These are phyloP conservation scores for Candida sp. DNA, from an alignment of 1,139 yeast species.

Conservation along the genomic window DNA sequence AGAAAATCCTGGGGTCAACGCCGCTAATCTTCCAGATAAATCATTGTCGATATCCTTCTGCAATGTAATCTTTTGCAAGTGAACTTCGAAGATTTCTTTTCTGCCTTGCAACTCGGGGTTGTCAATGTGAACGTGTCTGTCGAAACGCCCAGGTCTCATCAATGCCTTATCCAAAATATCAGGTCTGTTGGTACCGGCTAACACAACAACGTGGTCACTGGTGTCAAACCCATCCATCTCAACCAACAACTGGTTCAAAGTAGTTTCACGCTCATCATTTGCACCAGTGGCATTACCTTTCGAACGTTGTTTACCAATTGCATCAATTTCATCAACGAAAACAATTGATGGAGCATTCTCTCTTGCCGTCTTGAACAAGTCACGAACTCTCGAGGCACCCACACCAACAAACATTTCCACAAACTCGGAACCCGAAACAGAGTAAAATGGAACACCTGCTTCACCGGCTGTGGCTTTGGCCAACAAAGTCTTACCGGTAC, in stretches of 20 bases:
- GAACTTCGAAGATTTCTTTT: slow-evolving; percentile 89
- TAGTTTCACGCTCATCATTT: slow-evolving; percentile 96
- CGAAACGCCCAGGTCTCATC: slow-evolving; percentile 97
- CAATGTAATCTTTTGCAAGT: slow-evolving; percentile 69
- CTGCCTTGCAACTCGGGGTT: slow-evolving; percentile 94
- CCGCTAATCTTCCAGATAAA: slow-evolving; percentile 87
- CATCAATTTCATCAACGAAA: slow-evolving; percentile 97
- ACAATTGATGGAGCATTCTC: slow-evolving; percentile 93
- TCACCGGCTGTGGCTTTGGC: slow-evolving; percentile 99
- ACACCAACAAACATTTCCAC: slow-evolving; percentile 99
- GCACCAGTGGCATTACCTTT: slow-evolving; percentile 86
- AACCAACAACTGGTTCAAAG: slow-evolving; percentile 91
- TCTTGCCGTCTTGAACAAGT: slow-evolving; percentile 89
- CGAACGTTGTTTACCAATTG: slow-evolving; percentile 94
- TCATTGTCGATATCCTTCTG: slow-evolving; percentile 41
- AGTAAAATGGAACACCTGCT: slow-evolving; percentile 94
- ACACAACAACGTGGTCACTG: slow-evolving; percentile 91
- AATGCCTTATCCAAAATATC: slow-evolving; percentile 93
- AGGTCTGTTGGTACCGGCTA: slow-evolving; percentile 97
- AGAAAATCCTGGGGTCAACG: slow-evolving; percentile 96
- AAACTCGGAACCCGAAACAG: slow-evolving; percentile 98
- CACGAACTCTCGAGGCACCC: slow-evolving; percentile 98
- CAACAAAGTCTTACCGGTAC: slow-evolving; percentile 96
- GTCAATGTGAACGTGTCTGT: slow-evolving; percentile 90
- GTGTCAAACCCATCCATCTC: slow-evolving; percentile 98